Conservation (phyloP, 805 yeast genomes). For the Candida rishiriensis region DNA sequence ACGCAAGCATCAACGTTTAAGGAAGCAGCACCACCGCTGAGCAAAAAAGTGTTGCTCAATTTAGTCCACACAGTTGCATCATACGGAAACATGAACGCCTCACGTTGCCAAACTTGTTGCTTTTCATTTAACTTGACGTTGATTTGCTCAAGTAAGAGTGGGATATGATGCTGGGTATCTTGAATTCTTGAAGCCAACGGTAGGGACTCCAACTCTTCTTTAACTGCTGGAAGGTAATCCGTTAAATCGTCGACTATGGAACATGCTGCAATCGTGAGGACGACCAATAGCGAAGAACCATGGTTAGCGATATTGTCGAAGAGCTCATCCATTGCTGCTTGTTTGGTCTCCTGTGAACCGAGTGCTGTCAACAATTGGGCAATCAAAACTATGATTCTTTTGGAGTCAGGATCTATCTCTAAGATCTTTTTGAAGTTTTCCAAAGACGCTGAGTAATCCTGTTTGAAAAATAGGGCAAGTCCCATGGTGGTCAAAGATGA, state of each 20-base stretch:
- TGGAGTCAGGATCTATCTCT: slow-evolving; percentile 49
- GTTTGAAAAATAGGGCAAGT: slow-evolving; percentile 57
- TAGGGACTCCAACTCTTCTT: slow-evolving; percentile 57
- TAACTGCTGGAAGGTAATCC: slow-evolving; percentile 56
- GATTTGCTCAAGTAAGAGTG: slow-evolving; percentile 52
- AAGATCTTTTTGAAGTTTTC: slow-evolving; percentile 65
- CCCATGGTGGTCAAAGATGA: slow-evolving; percentile 74
- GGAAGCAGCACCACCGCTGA: slow-evolving; percentile 50
- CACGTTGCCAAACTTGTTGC: slow-evolving; percentile 53
- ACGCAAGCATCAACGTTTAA: slow-evolving; percentile 47
- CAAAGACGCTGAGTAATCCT: slow-evolving; percentile 61
- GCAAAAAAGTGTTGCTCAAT: slow-evolving; percentile 52
- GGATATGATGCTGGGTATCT: slow-evolving; percentile 54
- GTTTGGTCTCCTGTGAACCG: slow-evolving; percentile 70
- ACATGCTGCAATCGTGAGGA: slow-evolving; percentile 76
- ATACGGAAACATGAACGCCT: slow-evolving; percentile 71
- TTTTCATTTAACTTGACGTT: slow-evolving; percentile 33
- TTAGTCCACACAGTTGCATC: slow-evolving; percentile 65
- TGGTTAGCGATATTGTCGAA: slow-evolving; percentile 56
- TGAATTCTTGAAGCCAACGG: slow-evolving; percentile 38
- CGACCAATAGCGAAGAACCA: slow-evolving; percentile 65
- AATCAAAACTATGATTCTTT: slow-evolving; percentile 63
- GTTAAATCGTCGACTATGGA: slow-evolving; percentile 57
- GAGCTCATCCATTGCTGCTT: slow-evolving; percentile 81
- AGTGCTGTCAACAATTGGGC: slow-evolving; percentile 77